Evolutionary conservation across 139 green algal species (phyloP), one percentile per base, ranked within the genome.

Genomic region (Chlorella sp.): DNA sequence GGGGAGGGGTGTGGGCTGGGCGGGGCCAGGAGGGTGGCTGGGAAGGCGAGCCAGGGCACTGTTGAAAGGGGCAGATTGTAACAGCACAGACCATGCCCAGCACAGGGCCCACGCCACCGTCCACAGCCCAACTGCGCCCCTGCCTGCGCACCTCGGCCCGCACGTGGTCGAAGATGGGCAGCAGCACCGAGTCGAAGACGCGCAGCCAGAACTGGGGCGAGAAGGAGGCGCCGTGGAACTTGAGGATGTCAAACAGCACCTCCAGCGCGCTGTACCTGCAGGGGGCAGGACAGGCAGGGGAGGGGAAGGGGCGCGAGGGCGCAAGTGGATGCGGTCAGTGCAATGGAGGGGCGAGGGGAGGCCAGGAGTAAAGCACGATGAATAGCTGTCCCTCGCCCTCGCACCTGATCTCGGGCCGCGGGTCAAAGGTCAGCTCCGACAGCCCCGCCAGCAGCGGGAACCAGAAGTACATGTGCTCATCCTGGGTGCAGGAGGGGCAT

Each of bases 391-490:
- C n/a, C n/a, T n/a, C n/a, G n/a, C n/a, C n/a, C n/a, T 1, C 51
- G 32, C 54, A 92, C 28, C 97, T 88, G 79, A 99, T 97, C 83
- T 99, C 95, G 0, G 89, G 88, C 17, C 96, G 89, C 5, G 96
- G 95, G 89, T 99, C 97, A 88, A 99, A 99, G 0, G 97, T 98
- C 30, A 99, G 92, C 90, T 99, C 97, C 2, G 90, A 96, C 34
- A 99, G 92, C 5, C 97, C 97, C 30, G 96, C 97, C 62, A 99
- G 94, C 80, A 99, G 90, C 24, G 97, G 97, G 92, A 99, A 99
- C 97, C 97, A 99, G 88, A 98, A 99, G 92, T 98, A 98, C 82
- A 99, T 91, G 85, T 99, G 96, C 83, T 97, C 94, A 69, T 99
- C 72, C 60, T n/a, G 60, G 26, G 6, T 11, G 95, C 60, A 38